Percentiles rank a stretch among this genome's conserved stretches.
These are phyloP conservation scores for Eutrema salsugineum DNA, from an alignment of 441 rosid species.

Conservation along the genomic window DNA sequence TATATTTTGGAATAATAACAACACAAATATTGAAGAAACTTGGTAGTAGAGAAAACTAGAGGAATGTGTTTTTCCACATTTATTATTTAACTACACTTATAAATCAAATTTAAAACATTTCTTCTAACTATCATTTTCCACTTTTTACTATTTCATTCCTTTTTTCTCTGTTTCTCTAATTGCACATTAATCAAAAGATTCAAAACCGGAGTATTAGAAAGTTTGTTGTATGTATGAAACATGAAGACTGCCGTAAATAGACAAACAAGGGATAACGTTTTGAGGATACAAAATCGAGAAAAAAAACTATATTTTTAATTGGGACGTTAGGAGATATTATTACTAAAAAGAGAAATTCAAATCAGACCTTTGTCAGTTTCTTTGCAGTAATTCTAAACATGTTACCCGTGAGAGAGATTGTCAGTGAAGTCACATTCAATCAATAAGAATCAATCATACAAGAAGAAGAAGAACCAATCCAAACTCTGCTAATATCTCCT, in stretches of 20 bases:
- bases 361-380: conserved; percentile 12
- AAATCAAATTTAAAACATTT: too few relatives aligned
- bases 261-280: conserved; percentile 9
- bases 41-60: too few relatives aligned
- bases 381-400: neutral
- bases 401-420: conserved; percentile 7
- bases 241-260: neutral
- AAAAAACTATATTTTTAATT: neutral
- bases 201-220: too few relatives aligned
- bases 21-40: too few relatives aligned
- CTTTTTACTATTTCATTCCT: too few relatives aligned
- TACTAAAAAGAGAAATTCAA: neutral
- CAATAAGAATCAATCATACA: neutral
- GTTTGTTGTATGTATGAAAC: neutral
- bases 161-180: too few relatives aligned
- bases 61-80: too few relatives aligned
- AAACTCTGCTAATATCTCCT: conserved; percentile 2
- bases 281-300: conserved; percentile 13
- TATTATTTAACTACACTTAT: too few relatives aligned
- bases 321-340: neutral
- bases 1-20: too few relatives aligned
- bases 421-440: conserved; percentile 24
- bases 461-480: conserved; percentile 3
- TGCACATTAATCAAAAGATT: too few relatives aligned
- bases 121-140: too few relatives aligned